Percentiles rank a stretch among this genome's conserved stretches.
Conservation (phyloP, 2,329 filamentous ascomycete genomes). For the Bipolaris zeicola region DNA sequence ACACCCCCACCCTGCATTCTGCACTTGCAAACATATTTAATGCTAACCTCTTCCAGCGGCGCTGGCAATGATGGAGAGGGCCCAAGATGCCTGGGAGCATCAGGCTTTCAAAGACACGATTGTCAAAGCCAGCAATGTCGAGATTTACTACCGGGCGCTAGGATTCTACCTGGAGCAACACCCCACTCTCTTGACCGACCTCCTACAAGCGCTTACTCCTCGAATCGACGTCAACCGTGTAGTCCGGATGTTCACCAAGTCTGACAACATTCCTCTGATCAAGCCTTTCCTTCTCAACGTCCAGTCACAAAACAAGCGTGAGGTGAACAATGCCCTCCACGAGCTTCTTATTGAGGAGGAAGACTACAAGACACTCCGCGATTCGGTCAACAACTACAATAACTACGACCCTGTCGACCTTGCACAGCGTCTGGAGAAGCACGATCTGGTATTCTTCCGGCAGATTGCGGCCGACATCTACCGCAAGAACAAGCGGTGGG, state of each 20-base stretch:
- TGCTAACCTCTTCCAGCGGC: conserved; percentile 61
- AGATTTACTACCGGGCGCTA: conserved; percentile 97
- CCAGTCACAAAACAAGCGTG: conserved; percentile 95
- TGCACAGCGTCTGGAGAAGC: conserved; percentile 90
- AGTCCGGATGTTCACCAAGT: conserved; percentile 99
- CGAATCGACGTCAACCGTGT: conserved; percentile 98
- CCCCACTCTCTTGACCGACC: conserved; percentile 91
- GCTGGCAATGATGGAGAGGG: conserved; percentile 95
- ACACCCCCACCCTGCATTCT: too few relatives aligned
- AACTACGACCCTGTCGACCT: conserved; percentile 97
- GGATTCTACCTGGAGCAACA: conserved; percentile 99
- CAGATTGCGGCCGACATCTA: conserved; percentile 98
- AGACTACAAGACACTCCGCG: conserved; percentile 96
- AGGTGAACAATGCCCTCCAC: conserved; percentile 97
- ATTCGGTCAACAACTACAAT: conserved; percentile 98
- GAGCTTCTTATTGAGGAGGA: conserved; percentile 98
- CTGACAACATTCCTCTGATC: conserved; percentile 95
- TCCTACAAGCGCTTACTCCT: conserved; percentile 87
- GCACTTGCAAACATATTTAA: too few relatives aligned
- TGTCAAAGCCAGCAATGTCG: conserved; percentile 95
- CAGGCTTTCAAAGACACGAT: conserved; percentile 99
- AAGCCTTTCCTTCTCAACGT: conserved; percentile 98
- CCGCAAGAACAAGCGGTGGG: conserved; percentile 99
- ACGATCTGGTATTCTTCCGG: conserved; percentile 98
- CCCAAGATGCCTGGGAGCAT: conserved; percentile 98